Percentiles rank a stretch among this genome's conserved stretches.
Conservation (phyloP, 1,284 basidiomycete genomes). For the Athelia psychrophila region DNA sequence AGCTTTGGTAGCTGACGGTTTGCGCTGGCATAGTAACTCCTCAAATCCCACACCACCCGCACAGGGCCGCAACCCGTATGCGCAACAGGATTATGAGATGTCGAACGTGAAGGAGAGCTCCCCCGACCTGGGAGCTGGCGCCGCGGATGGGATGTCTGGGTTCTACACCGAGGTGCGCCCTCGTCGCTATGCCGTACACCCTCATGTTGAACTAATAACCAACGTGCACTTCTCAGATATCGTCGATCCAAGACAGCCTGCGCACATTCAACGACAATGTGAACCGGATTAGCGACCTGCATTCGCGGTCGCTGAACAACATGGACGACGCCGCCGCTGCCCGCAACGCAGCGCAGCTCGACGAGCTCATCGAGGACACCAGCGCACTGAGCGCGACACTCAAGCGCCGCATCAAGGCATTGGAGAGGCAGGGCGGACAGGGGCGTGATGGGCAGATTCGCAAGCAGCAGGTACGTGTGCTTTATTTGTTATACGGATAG, state of each 20-base stretch:
- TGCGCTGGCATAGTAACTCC: constrained; percentile 41
- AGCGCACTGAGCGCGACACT: constrained; percentile 71
- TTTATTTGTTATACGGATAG: neutral
- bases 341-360: constrained; percentile 62
- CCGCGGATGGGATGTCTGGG: constrained; percentile 56
- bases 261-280: constrained; percentile 72
- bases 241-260: constrained; percentile 71
- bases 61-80: constrained; percentile 58
- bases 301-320: constrained; percentile 76
- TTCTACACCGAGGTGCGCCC: constrained; percentile 72
- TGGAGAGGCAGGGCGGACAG: constrained; percentile 70
- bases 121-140: constrained; percentile 39
- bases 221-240: constrained; percentile 51
- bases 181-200: constrained; percentile 1
- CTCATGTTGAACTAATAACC: neutral
- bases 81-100: constrained; percentile 76
- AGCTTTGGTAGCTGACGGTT: constrained; percentile 7
- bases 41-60: constrained; percentile 68
- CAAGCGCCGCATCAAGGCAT: constrained; percentile 76
- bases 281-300: constrained; percentile 63
- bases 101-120: constrained; percentile 54
- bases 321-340: constrained; percentile 69
- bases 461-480: constrained; percentile 70
- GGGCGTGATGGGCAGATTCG: constrained; percentile 80
- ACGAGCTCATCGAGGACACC: constrained; percentile 76